phyloP scores from a whole-genome alignment of 129 eudicot genomes.

The Logfia minima region DNA sequence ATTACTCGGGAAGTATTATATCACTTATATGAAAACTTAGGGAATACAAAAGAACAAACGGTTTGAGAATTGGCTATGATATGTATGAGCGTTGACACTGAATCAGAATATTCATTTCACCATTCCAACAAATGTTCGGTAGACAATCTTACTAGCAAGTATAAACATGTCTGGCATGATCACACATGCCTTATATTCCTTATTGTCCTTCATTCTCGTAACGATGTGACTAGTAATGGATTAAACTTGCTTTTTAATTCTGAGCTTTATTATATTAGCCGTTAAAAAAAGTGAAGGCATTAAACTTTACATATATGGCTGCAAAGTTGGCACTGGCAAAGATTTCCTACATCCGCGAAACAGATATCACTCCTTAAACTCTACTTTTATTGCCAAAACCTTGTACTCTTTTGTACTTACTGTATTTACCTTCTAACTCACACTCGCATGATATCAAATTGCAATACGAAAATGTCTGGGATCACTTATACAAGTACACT shows the following conservation, averaged over 20 bases:
- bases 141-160: not conserved
- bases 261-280: not conserved
- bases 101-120: not conserved
- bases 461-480: not conserved
- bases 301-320: not conserved
- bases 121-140: not conserved
- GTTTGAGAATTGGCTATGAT: not conserved
- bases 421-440: not conserved
- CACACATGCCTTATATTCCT: not conserved
- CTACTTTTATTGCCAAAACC: not conserved
- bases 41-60: not conserved
- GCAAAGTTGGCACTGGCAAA: not conserved
- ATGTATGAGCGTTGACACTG: not conserved
- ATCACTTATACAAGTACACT: not conserved
- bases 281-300: not conserved
- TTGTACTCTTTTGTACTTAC: not conserved
- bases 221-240: not conserved
- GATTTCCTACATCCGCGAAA: not conserved
- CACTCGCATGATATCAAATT: not conserved
- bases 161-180: conserved; percentile 5
- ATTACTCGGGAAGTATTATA: not conserved
- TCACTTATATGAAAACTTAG: conserved; percentile 9
- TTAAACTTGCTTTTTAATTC: not conserved
- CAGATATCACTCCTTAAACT: not conserved
- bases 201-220: not conserved